These are phyloP conservation scores for Penicillium flavigenum DNA, from an alignment of 495 filamentous ascomycete species.

Conservation along the genomic window DNA sequence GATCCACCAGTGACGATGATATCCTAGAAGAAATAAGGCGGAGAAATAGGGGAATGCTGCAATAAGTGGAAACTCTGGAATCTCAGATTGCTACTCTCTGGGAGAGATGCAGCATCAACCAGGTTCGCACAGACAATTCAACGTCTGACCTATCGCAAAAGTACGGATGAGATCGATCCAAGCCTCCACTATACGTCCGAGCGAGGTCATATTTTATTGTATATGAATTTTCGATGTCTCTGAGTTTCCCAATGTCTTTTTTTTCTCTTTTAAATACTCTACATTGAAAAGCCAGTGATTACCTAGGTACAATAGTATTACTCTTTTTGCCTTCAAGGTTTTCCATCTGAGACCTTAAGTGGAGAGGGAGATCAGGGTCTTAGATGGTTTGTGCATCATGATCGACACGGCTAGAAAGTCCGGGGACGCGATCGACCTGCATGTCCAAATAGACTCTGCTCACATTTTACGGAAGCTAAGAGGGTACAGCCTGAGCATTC, in stretches of 20 bases:
- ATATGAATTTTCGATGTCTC: background rate
- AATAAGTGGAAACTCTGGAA: constrained; percentile 5
- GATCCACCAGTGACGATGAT: constrained; percentile 1
- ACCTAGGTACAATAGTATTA: background rate
- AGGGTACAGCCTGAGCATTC: constrained; percentile 15
- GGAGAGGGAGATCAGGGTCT: constrained; percentile 12
- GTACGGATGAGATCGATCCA: constrained; percentile 16
- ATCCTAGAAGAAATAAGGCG: background rate
- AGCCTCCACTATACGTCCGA: constrained; percentile 15
- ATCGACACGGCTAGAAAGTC: constrained; percentile 13
- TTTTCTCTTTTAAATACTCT: too few relatives aligned
- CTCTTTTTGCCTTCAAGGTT: background rate
- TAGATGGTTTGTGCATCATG: constrained; percentile 6
- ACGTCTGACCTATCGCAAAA: constrained; percentile 20
- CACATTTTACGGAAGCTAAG: constrained; percentile 15
- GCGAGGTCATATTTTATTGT: constrained; percentile 13
- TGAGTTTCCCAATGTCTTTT: too few relatives aligned
- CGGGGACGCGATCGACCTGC: constrained; percentile 16
- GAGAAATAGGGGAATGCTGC: constrained; percentile 9
- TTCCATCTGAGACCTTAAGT: constrained; percentile 4
- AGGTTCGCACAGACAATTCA: constrained; percentile 9
- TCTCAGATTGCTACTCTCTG: constrained; percentile 9
- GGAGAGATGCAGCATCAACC: constrained; percentile 7
- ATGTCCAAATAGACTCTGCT: constrained; percentile 20
- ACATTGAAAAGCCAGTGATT: background rate